A percentile compares a stretch with the other conserved stretches of the same genome.
These are phyloP conservation scores for Prunus padus DNA, from an alignment of 306 rosid genomes.

Conservation along the genomic window DNA sequence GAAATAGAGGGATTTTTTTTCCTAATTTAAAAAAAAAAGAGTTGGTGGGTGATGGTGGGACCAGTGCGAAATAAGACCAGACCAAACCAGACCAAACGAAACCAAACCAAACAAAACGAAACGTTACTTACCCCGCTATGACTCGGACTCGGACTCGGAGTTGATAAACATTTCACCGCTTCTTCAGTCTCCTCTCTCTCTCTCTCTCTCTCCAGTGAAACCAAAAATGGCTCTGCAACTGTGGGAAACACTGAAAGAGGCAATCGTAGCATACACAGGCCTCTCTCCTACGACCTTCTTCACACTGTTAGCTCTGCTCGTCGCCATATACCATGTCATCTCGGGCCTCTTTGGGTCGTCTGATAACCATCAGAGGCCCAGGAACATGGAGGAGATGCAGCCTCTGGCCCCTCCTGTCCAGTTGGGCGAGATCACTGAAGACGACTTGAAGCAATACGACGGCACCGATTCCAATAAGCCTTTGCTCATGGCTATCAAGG, in stretches of 20 bases:
- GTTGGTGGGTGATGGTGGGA: neutral
- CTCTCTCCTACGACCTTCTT: conserved; percentile 84
- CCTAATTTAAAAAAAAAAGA: neutral
- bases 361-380: conserved; percentile 17
- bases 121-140: neutral
- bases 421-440: conserved; percentile 78
- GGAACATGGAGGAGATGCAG: conserved; percentile 43
- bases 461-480: conserved; percentile 75
- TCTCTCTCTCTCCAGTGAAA: neutral
- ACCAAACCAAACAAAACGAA: neutral
- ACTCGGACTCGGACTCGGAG: neutral
- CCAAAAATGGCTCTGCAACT: conserved; percentile 67
- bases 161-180: neutral
- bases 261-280: conserved; percentile 75
- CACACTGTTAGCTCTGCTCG: conserved; percentile 55
- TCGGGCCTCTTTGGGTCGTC: conserved; percentile 64
- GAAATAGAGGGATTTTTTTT: neutral
- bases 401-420: conserved; percentile 89
- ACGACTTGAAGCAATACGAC: conserved; percentile 67
- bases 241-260: conserved; percentile 84
- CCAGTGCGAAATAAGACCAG: neutral
- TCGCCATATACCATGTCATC: conserved; percentile 59
- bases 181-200: neutral
- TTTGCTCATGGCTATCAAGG: conserved; percentile 92
- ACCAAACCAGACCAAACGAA: neutral